phyloP scores from a whole-genome alignment of 2,329 filamentous ascomycete genomes.

The Parafenestella ontariensis region DNA sequence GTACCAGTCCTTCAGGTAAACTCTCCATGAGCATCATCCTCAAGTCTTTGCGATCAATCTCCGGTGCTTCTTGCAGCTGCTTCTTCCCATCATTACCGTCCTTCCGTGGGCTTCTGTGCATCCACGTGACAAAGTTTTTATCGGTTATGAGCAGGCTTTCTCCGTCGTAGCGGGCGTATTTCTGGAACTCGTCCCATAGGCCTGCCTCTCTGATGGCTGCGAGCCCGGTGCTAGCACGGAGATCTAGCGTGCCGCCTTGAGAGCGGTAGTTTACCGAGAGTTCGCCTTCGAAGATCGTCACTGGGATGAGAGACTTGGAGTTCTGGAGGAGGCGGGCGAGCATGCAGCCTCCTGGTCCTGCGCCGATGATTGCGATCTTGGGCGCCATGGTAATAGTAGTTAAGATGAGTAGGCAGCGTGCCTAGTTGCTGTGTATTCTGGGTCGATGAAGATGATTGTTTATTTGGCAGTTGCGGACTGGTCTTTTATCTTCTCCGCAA shows the following conservation, averaged over 20 bases:
- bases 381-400: slow-evolving; percentile 15
- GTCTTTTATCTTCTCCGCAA: neutral
- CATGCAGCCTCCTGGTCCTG: slow-evolving; percentile 56
- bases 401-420: neutral
- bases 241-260: slow-evolving; percentile 59
- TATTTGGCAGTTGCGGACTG: no score
- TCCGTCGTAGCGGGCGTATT: slow-evolving; percentile 51
- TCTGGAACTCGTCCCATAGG: slow-evolving; percentile 58
- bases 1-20: slow-evolving; percentile 28
- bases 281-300: slow-evolving; percentile 58
- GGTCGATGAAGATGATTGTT: neutral
- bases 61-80: slow-evolving; percentile 26
- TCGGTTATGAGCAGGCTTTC: slow-evolving; percentile 53
- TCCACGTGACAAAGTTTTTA: slow-evolving; percentile 41
- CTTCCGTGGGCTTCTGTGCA: slow-evolving; percentile 19
- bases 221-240: slow-evolving; percentile 61
- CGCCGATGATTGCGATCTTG: slow-evolving; percentile 50
- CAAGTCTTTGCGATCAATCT: slow-evolving; percentile 34
- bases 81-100: slow-evolving; percentile 11
- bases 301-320: slow-evolving; percentile 49
- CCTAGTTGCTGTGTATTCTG: neutral
- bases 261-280: slow-evolving; percentile 33
- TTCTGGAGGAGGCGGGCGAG: slow-evolving; percentile 60
- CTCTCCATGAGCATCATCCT: slow-evolving; percentile 31
- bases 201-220: slow-evolving; percentile 58